Evolutionary conservation across 2,329 filamentous ascomycete species (phyloP).

Genomic region (Colletotrichum tropicicola): DNA sequence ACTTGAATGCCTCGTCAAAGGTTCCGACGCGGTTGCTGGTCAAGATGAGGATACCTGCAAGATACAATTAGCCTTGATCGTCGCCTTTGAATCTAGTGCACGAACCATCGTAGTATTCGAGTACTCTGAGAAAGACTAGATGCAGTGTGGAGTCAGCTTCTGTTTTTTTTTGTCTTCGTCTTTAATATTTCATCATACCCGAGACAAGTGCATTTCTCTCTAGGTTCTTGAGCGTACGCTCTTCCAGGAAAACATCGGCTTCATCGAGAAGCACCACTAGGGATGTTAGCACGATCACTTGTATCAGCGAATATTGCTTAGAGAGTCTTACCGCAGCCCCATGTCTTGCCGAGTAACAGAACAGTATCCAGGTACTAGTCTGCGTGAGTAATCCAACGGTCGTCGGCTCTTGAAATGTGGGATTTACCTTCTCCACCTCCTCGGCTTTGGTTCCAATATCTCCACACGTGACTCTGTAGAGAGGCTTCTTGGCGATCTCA

Average conservation of each 20-base stretch:
- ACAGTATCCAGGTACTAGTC: conserved; percentile 38
- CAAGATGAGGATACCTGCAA: conserved; percentile 43
- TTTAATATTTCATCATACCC: conserved; percentile 14
- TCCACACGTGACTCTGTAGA: conserved; percentile 47
- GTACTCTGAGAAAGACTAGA: conserved; percentile 45
- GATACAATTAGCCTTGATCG: background rate
- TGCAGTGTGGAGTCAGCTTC: too few species aligned
- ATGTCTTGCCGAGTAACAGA: conserved; percentile 40
- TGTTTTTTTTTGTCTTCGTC: conserved; percentile 12
- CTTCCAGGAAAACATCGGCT: conserved; percentile 39
- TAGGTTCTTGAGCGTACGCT: conserved; percentile 62
- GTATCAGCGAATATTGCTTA: conserved; percentile 48
- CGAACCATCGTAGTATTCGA: conserved; percentile 47
- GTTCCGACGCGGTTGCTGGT: conserved; percentile 45
- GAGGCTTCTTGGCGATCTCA: conserved; percentile 42
- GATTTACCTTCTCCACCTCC: conserved; percentile 37
- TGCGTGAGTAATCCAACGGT: too few species aligned
- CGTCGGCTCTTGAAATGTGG: too few species aligned
- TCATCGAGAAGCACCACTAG: conserved; percentile 39
- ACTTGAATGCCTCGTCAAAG: conserved; percentile 48
- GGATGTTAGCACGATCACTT: too few species aligned
- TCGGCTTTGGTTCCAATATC: conserved; percentile 44
- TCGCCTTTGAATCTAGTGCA: background rate
- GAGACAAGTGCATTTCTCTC: conserved; percentile 52
- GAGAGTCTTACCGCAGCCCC: conserved; percentile 39